Evolutionary conservation across 495 filamentous ascomycete species (phyloP).

Genomic region (Podospora pseudocomata): DNA sequence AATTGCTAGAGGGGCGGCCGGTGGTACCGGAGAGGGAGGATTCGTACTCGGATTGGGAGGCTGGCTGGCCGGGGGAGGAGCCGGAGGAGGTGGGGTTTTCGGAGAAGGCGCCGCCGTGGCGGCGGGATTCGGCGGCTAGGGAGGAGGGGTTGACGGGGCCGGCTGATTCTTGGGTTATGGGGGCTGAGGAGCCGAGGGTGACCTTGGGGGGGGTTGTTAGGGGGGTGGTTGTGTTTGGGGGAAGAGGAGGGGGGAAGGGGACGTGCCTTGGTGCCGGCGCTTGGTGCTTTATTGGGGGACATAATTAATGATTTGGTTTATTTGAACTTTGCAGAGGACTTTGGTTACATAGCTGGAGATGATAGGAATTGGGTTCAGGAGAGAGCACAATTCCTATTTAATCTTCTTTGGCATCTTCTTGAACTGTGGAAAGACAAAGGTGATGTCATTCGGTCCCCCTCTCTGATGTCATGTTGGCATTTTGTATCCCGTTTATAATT

Average conservation of each 20-base stretch:
- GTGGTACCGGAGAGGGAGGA: constrained; percentile 2
- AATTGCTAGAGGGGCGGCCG: background rate
- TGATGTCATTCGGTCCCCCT: background rate
- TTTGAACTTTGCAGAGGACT: background rate
- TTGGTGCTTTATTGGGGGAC: constrained; percentile 14
- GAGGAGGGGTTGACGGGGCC: constrained; percentile 33
- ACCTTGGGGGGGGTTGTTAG: background rate
- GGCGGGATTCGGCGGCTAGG: constrained; percentile 38
- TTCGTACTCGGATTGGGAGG: background rate
- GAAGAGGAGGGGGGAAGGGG: background rate
- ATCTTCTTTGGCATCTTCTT: background rate
- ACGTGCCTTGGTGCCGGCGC: constrained; percentile 21
- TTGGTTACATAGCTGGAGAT: background rate
- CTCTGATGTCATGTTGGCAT: background rate
- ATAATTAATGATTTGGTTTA: constrained; percentile 10
- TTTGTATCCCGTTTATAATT: background rate
- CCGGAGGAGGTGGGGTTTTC: constrained; percentile 19
- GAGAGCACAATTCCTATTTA: background rate
- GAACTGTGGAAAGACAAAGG: background rate
- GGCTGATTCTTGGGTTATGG: constrained; percentile 29
- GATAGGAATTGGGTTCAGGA: background rate
- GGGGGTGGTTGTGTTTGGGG: background rate
- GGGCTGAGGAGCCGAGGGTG: constrained; percentile 21
- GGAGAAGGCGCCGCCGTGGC: constrained; percentile 24
- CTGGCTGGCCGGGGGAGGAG: constrained; percentile 11